Percentiles rank a stretch among this genome's conserved stretches.
These are phyloP conservation scores for Trichophyton rubrum DNA, from an alignment of 2,329 filamentous ascomycete genomes.

Conservation along the genomic window DNA sequence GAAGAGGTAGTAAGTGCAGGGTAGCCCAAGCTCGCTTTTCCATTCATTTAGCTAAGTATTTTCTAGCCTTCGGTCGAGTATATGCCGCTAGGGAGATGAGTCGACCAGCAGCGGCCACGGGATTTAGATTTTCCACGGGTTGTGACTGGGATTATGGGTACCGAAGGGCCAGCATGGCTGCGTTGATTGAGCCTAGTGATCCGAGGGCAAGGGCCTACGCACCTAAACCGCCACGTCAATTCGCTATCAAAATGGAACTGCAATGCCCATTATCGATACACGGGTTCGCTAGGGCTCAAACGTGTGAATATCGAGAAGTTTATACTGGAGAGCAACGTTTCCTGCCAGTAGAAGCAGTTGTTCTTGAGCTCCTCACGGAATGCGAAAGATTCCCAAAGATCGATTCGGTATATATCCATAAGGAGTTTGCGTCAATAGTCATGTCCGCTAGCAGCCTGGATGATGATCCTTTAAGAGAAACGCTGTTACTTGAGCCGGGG, in stretches of 20 bases:
- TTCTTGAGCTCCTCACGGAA: slow-evolving; percentile 17
- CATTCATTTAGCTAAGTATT: neutral
- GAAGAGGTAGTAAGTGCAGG: slow-evolving; percentile 9
- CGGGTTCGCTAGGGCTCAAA: neutral
- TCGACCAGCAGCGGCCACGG: neutral
- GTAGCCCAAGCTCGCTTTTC: neutral
- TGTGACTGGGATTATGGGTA: too few species aligned
- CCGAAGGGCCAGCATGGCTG: neutral
- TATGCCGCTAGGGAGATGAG: neutral
- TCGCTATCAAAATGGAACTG: slow-evolving; percentile 7
- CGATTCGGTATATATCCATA: slow-evolving; percentile 21
- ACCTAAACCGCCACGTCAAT: slow-evolving; percentile 4
- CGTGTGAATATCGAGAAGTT: slow-evolving; percentile 2
- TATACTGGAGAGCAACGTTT: slow-evolving; percentile 7
- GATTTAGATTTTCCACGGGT: neutral
- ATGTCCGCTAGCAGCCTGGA: slow-evolving; percentile 20
- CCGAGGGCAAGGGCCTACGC: neutral
- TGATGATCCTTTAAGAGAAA: slow-evolving; percentile 7
- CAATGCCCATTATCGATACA: neutral
- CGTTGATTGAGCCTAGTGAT: neutral
- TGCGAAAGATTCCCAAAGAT: slow-evolving; percentile 20
- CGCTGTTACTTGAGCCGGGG: neutral
- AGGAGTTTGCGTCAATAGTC: slow-evolving; percentile 16
- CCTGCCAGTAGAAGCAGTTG: slow-evolving; percentile 20
- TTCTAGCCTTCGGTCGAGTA: slow-evolving; percentile 2